phyloP scores from a whole-genome alignment of 1,139 yeast species.

The Scheffersomyces cryptocercus region DNA sequence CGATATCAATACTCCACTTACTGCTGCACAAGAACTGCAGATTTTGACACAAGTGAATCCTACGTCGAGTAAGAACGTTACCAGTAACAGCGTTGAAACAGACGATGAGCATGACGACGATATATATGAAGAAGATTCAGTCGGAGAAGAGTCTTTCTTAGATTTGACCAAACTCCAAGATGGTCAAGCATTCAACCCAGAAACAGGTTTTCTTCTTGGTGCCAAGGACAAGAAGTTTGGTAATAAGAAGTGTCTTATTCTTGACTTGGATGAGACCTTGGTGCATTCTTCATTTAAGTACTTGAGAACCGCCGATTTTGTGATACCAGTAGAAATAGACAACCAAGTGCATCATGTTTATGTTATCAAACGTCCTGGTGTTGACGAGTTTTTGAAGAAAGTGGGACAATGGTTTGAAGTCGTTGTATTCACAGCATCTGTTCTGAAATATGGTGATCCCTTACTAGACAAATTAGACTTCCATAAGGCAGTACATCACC shows the following conservation, averaged over 20 bases:
- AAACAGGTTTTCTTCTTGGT: slow-evolving; percentile 67
- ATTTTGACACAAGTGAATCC: slow-evolving; percentile 7
- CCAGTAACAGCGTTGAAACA: slow-evolving; percentile 19
- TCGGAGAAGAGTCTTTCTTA: slow-evolving; percentile 34
- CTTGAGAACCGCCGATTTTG: slow-evolving; percentile 90
- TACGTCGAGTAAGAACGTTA: background rate
- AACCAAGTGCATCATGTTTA: slow-evolving; percentile 90
- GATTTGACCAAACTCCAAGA: slow-evolving; percentile 67
- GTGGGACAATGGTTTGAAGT: slow-evolving; percentile 91
- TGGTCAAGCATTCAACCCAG: slow-evolving; percentile 62
- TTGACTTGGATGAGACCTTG: slow-evolving; percentile 93
- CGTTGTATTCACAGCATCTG: slow-evolving; percentile 96
- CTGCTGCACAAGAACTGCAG: background rate
- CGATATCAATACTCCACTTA: slow-evolving; percentile 8
- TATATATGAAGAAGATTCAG: slow-evolving; percentile 15
- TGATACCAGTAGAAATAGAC: slow-evolving; percentile 74
- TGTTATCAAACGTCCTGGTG: slow-evolving; percentile 97
- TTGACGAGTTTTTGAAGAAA: slow-evolving; percentile 81
- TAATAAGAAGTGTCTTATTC: slow-evolving; percentile 79
- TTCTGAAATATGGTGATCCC: slow-evolving; percentile 94
- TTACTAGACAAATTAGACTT: slow-evolving; percentile 83
- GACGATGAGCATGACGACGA: slow-evolving; percentile 19
- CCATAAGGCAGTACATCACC: slow-evolving; percentile 75
- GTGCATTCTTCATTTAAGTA: slow-evolving; percentile 95
- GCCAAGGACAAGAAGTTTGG: slow-evolving; percentile 31